Base-by-base conservation (phyloP, 805 yeast genomes). In the Kuraishia piskuri region DNA sequence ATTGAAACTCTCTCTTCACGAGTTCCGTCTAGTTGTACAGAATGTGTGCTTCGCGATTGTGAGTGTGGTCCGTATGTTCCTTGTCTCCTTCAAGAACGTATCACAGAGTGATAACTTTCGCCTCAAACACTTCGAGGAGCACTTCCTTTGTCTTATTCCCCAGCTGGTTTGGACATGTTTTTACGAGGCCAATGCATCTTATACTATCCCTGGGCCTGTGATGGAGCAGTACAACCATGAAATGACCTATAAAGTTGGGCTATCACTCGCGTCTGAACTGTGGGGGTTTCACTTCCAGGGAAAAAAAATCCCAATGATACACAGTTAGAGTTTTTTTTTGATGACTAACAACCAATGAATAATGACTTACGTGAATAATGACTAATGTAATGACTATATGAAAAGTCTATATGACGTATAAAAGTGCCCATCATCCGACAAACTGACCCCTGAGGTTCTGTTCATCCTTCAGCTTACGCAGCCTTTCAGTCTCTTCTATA, bases 401-500 rank as follows among this genome's bases (percentile, higher is more conserved):
- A 12, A n/a, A 3, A 31, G 40, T 31, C 40, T 3, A 31, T 31
- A n/a, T 31, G 37, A 21, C 20, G 20, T 20, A 20, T 20, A 8
- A 48, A 22, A 20, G 37, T 14, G 9, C 31, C 5, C 22, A 21
- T 22, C 9, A 19, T 50, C 22, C 45, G 19, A 9, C 72, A 58
- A 76, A 75, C 23, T 69, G 72, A 21, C 74, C 78, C 60, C 83
- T 82, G 56, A 90, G 69, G 60, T 87, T 87, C 59, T 84, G 84
- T 53, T 77, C 82, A 67, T 90, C 95, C 58, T 88, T 84, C 56
- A 76, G 70, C 59, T 73, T 75, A 55, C 97, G 74, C 50, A 75
- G 59, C 55, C 88, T 74, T 60, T 92, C 98, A 21, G 88, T 72
- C 61, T 90, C 97, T 56, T 88, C 95, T 21, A 90, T 78, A 1